Evolutionary conservation across 2,329 filamentous ascomycete genomes (phyloP), one percentile per base, ranked within the genome.

Genomic region (Clonostachys chloroleuca): DNA sequence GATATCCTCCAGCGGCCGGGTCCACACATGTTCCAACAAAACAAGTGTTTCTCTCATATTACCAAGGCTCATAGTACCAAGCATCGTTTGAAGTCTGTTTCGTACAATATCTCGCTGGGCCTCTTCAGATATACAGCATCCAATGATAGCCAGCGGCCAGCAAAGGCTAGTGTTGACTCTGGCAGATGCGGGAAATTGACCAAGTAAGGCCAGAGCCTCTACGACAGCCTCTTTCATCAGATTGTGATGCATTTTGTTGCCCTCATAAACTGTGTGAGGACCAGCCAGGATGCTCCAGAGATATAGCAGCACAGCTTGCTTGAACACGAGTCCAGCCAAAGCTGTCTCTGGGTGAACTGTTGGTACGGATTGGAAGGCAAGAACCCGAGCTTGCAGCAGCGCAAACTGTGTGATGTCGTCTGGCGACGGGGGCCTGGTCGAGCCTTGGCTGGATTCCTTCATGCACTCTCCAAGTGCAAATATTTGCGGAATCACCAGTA

Each of bases 241-340:
- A 30, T 30, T 30, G 24, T 30, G 24, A 10, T 30, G 24, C 8
- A 30, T 30, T 30, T 30, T 30, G 24, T 30, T 30, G 3, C 24
- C 24, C 24, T 30, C 24, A 30, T 30, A 30, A 2, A 30, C 2
- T 10, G 24, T 30, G 24, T 30, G 17, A 12, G 36, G 30, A 17
- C 40, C 35, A 18, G 34, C 40, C 24, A 40, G 42, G 42, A n/a
- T 39, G 5, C 40, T 50, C 2, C 46, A 47, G 6, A 69, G 55
- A 43, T 69, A 69, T 1, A 68, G 52, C 4, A 66, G 51, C 47
- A 67, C 56, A 5, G 66, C 63, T 45, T 69, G 62, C 45, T 69
- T 61, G 46, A 65, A 68, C 18, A 68, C 61, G 9, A 55, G 49
- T 2, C 64, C 65, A 2, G 61, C 62, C 5, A 66, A 46, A 12